Evolutionary conservation across 1,284 basidiomycete species (phyloP).

Genomic region (Lignosus rhinocerotis): DNA sequence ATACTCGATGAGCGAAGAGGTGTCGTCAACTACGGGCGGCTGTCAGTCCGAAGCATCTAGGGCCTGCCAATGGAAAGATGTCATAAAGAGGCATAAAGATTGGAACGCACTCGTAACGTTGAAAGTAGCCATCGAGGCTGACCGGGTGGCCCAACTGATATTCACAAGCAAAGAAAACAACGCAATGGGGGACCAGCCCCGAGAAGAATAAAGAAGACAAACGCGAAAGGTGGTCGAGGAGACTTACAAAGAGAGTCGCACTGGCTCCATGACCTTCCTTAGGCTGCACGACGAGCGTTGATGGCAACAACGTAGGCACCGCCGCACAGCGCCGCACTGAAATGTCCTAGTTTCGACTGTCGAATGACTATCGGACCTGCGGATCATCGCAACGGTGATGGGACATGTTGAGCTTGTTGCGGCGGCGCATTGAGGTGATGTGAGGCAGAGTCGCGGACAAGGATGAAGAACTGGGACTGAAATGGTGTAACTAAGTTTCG

Average conservation of each 20-base stretch:
- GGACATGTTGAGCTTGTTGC: neutral
- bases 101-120: conserved; percentile 31
- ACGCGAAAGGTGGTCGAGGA: conserved; percentile 10
- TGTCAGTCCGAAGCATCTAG: neutral
- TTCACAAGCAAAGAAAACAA: conserved; percentile 19
- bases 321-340: neutral
- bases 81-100: conserved; percentile 3
- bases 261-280: neutral
- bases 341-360: conserved; percentile 2
- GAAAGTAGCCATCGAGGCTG: conserved; percentile 36
- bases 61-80: neutral
- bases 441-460: neutral
- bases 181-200: conserved; percentile 29
- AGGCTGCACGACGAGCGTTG: conserved; percentile 3
- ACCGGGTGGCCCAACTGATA: conserved; percentile 11
- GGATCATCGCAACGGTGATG: neutral
- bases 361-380: neutral
- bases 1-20: conserved; percentile 34
- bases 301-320: conserved; percentile 10
- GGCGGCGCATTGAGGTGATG: neutral
- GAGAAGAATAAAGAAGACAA: conserved; percentile 23
- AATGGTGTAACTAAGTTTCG: neutral
- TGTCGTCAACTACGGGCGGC: conserved; percentile 32
- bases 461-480: neutral
- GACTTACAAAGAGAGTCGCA: conserved; percentile 4